Base-by-base conservation (phyloP, 331 rosid genomes). In the Acacia concinna region DNA sequence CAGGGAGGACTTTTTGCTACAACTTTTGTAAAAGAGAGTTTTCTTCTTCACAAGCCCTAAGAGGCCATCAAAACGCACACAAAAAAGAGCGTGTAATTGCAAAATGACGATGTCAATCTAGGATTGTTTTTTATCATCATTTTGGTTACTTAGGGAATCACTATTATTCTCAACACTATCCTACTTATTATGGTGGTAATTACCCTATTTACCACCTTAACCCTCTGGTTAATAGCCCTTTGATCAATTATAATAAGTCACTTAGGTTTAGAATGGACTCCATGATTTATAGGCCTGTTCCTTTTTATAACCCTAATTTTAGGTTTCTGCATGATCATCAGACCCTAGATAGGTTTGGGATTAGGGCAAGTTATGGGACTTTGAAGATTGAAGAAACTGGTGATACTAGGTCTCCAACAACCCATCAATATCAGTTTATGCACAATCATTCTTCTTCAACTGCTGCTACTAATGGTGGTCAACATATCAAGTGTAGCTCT, bases 11-110 rank as follows among this genome's bases (percentile, higher is more conserved):
- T 49, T 89, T 86, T 60, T 84, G 89, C 0, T 93, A 97, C 86
- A 87, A 74, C 59, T 93, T 87, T 30, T 93, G 98, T 68, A 89
- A 85, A 83, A 87, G 93, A 43, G 79, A 83, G 38, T 93, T 93
- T 80, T 85, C 91, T 4, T 83, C 98, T 1, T 90, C 97, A 1
- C 98, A 93, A 51, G 98, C 98, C 0, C 59, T 93, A 18, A 97
- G 98, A 31, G 97, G 98, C 1, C 98, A 91, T 30, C 98, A 93
- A 51, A 93, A 93, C 60, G 97, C 98, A 0, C 98, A 93, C 52
- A 93, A 90, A 44, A 92, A 85, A 32, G 97, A 91, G 81, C 89
- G 97, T 2, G 93, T 89, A 0, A 10, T 91, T 4, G 95, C 87
- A 3, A 93, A 93, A 62, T 83, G 85, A 12, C 87, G 89, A 6